Conservation (phyloP, 2,329 filamentous ascomycete genomes). For the Dactylellina leptospora region DNA sequence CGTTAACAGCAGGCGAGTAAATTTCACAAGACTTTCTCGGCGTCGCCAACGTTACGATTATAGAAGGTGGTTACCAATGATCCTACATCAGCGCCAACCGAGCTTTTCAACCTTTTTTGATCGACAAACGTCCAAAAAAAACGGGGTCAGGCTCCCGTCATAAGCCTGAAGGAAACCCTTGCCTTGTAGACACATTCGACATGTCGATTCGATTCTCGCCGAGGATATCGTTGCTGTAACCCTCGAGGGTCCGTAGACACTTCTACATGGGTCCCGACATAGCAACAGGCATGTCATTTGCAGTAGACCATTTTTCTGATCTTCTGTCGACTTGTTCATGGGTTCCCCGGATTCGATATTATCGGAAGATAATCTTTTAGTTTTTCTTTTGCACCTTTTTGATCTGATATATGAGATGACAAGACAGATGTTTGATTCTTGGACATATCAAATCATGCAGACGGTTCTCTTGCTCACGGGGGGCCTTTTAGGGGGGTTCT, state of each 20-base stretch:
- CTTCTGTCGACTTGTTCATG: conserved; percentile 14
- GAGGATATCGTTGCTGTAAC: conserved; percentile 16
- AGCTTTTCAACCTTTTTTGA: conserved; percentile 52
- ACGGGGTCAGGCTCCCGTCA: conserved; percentile 50
- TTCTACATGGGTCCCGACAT: conserved; percentile 6
- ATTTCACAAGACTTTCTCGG: conserved; percentile 51
- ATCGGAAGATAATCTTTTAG: neutral
- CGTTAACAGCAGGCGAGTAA: conserved; percentile 44
- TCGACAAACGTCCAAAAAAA: conserved; percentile 35
- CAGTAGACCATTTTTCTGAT: neutral
- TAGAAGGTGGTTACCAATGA: conserved; percentile 38
- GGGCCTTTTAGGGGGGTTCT: conserved; percentile 17
- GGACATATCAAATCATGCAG: neutral
- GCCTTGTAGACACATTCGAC: no score
- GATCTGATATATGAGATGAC: conserved; percentile 50
- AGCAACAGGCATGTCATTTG: neutral
- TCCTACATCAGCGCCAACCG: conserved; percentile 27
- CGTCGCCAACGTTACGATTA: conserved; percentile 36
- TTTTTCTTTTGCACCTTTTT: no score
- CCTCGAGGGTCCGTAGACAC: conserved; percentile 15
- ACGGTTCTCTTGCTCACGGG: conserved; percentile 18
- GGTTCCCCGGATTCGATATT: conserved; percentile 43
- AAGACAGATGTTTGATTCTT: conserved; percentile 13
- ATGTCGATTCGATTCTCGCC: conserved; percentile 39
- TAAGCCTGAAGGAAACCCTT: neutral